phyloP scores from a whole-genome alignment of 352 stramenopile species.

The Plasmopara halstedii region DNA sequence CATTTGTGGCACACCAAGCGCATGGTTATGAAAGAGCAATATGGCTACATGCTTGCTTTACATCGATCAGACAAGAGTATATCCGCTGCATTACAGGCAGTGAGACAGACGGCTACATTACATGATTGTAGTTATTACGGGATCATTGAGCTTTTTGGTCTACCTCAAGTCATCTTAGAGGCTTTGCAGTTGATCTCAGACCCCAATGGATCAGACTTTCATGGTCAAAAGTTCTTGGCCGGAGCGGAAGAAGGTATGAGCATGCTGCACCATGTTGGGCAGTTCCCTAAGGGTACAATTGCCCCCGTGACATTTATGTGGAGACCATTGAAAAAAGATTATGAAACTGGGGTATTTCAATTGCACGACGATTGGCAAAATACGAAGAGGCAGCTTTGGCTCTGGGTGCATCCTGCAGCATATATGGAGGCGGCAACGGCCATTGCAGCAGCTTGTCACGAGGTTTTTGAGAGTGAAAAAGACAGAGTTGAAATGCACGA shows the following conservation, averaged over 20 bases:
- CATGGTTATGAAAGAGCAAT: constrained; percentile 52
- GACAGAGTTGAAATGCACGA: constrained; percentile 56
- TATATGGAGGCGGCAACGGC: constrained; percentile 65
- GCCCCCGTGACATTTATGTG: constrained; percentile 69
- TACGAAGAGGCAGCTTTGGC: constrained; percentile 63
- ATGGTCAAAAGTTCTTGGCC: constrained; percentile 44
- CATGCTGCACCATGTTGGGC: constrained; percentile 42
- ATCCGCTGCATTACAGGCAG: constrained; percentile 48
- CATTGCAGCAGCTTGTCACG: constrained; percentile 44
- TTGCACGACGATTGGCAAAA: constrained; percentile 33
- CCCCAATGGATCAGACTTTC: constrained; percentile 50
- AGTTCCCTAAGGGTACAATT: constrained; percentile 61
- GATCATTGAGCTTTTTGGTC: constrained; percentile 56
- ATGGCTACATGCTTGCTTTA: constrained; percentile 39
- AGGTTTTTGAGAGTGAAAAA: constrained; percentile 31
- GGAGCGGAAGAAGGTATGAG: constrained; percentile 41
- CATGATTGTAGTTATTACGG: constrained; percentile 63
- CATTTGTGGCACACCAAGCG: constrained; percentile 76
- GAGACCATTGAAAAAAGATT: constrained; percentile 39
- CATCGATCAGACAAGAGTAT: constrained; percentile 54
- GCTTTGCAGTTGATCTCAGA: constrained; percentile 58
- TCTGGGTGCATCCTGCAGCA: constrained; percentile 70
- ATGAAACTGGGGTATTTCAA: constrained; percentile 16
- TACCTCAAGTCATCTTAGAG: constrained; percentile 49
- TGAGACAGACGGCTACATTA: constrained; percentile 41